These are phyloP conservation scores for Trichaptum fuscoviolaceum DNA, from an alignment of 768 basidiomycete genomes.

Conservation along the genomic window DNA sequence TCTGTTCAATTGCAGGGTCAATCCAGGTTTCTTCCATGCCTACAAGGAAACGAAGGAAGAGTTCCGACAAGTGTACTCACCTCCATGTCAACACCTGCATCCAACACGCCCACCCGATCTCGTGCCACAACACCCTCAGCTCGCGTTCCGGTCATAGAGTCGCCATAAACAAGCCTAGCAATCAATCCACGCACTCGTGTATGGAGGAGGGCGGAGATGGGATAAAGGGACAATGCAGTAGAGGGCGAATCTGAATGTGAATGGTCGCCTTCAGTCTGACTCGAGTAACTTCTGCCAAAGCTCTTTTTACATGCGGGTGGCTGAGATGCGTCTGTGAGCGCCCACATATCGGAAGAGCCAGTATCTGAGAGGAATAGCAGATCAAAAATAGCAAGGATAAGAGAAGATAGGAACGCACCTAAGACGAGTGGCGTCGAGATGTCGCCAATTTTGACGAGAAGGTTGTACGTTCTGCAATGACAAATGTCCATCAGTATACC, in stretches of 20 bases:
- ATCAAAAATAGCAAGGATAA: background rate
- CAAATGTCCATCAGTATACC: background rate
- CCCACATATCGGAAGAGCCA: background rate
- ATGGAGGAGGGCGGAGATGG: background rate
- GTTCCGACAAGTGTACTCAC: slow-evolving; percentile 48
- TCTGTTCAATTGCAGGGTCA: slow-evolving; percentile 20
- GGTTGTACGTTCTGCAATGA: background rate
- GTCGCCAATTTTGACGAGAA: background rate
- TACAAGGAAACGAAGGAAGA: background rate
- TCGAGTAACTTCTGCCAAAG: background rate
- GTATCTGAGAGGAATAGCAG: background rate
- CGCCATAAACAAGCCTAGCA: slow-evolving; percentile 53
- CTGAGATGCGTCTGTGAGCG: background rate
- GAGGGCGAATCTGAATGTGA: background rate
- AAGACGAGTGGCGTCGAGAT: background rate
- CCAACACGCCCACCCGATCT: slow-evolving; percentile 37
- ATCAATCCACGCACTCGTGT: background rate
- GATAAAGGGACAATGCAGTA: background rate
- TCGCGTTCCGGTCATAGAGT: slow-evolving; percentile 64
- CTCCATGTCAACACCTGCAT: background rate
- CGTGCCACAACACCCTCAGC: slow-evolving; percentile 59
- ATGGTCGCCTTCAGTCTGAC: background rate
- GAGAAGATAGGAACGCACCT: background rate
- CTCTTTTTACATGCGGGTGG: background rate
- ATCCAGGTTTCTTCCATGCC: background rate